Base-by-base conservation (phyloP, 2,329 filamentous ascomycete species). In the Bisporella sp. region DNA sequence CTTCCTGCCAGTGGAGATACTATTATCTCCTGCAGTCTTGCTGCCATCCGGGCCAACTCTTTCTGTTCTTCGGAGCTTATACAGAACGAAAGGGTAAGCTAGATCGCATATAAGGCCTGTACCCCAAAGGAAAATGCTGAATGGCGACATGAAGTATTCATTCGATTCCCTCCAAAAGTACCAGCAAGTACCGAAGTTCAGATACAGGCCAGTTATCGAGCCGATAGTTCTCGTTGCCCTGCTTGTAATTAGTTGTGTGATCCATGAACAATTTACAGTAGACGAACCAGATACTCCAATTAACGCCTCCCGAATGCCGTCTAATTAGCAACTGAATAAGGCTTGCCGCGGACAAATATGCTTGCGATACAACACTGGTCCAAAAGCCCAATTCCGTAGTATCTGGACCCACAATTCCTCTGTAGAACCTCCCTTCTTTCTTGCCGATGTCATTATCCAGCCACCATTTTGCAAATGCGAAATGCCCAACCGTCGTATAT, bases 131-230 rank as follows among this genome's bases (percentile, higher is more conserved):
- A 75, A 69, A 4, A 74, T 42, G 1, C 67, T 69, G 4, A 74
- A 60, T 0, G 71, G 72, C 32, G 68, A 69, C 45, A 68, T 62
- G 31, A 73, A 69, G 57, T 74, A 78, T 8, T 67, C 68, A 57
- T 77, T 71, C 1, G 73, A 71, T 50, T 76, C 75, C 3, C 72
- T 73, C 75, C 75, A 77, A 55, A 69, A 69, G 64, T 69, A 74
- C 73, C 73, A 76, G n/a, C 72, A 60, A 41, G 74, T 55, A 6
- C 61, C 60, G 47, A 69, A 71, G 41, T 63, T 64, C 8, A 68
- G 50, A 5, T 69, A 64, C 13, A 75, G 61, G 2, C 73, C 73
- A 51, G 69, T 60, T 6, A 73, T 47, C 1, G 72, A 70, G 4
- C 74, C 73, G 2, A 71, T 49, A 9, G 68, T 66, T 46, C 74